phyloP scores from a whole-genome alignment of 805 yeast genomes.

The Candida parachauliodes region DNA sequence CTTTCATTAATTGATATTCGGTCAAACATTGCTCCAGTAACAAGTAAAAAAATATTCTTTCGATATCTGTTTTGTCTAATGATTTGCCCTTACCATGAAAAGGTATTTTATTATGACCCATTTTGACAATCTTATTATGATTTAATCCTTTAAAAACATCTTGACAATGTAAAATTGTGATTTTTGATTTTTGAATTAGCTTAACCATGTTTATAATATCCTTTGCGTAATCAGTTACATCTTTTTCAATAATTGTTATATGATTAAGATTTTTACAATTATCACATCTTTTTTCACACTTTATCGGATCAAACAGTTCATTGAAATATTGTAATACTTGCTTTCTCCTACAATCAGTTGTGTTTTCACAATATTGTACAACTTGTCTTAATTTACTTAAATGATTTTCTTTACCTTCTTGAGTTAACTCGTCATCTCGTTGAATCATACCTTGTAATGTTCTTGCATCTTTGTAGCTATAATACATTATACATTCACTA shows the following conservation, averaged over 20 bases:
- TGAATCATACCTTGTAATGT: slow-evolving; percentile 72
- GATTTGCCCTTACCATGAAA: slow-evolving; percentile 69
- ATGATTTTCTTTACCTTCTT: slow-evolving; percentile 70
- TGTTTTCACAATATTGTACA: slow-evolving; percentile 86
- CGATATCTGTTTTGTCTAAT: slow-evolving; percentile 65
- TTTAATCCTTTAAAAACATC: slow-evolving; percentile 78
- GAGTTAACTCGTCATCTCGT: slow-evolving; percentile 65
- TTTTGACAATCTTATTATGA: slow-evolving; percentile 53
- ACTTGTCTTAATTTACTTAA: slow-evolving; percentile 75
- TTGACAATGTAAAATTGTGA: slow-evolving; percentile 76
- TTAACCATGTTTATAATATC: slow-evolving; percentile 59
- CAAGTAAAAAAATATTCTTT: slow-evolving; percentile 77
- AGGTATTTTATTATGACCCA: slow-evolving; percentile 59
- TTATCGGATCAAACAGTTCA: slow-evolving; percentile 65
- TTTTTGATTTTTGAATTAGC: slow-evolving; percentile 51
- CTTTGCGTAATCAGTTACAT: slow-evolving; percentile 64
- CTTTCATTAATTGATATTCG: slow-evolving; percentile 71
- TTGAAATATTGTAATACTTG: slow-evolving; percentile 89
- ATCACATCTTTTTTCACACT: slow-evolving; percentile 78
- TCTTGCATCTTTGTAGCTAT: slow-evolving; percentile 75
- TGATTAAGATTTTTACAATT: slow-evolving; percentile 55
- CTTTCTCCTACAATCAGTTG: slow-evolving; percentile 83
- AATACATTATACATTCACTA: slow-evolving; percentile 81
- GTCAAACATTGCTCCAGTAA: slow-evolving; percentile 60
- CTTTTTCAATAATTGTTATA: slow-evolving; percentile 48